phyloP scores from a whole-genome alignment of 345 rosid species.

The Brassica carinata region DNA sequence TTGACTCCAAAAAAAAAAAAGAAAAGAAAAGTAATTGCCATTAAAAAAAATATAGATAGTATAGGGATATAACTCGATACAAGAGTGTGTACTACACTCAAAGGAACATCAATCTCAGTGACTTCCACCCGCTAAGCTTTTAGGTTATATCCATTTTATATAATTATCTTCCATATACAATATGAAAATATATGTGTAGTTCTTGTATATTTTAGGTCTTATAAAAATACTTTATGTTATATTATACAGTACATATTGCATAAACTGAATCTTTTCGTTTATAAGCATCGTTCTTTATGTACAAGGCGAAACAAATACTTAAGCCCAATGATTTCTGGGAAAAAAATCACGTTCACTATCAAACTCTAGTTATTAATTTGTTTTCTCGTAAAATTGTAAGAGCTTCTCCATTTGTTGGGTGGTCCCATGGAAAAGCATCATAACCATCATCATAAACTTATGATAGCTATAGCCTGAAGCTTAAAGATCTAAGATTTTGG shows the following conservation, averaged over 20 bases:
- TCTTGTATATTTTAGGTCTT: slow-evolving; percentile 2
- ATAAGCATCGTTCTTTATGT: slow-evolving; percentile 19
- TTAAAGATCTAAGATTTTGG: slow-evolving; percentile 43
- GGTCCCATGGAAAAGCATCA: slow-evolving; percentile 47
- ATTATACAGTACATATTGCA: neutral
- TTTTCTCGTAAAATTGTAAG: slow-evolving; percentile 30
- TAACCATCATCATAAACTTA: slow-evolving; percentile 33
- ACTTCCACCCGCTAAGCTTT: slow-evolving; percentile 81
- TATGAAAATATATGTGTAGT: neutral
- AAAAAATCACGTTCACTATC: neutral
- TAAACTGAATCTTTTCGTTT: neutral
- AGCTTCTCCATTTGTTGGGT: slow-evolving; percentile 35
- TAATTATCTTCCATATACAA: slow-evolving; percentile 18
- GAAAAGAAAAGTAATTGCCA: neutral
- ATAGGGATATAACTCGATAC: slow-evolving; percentile 27
- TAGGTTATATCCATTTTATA: slow-evolving; percentile 50
- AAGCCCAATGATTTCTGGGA: neutral
- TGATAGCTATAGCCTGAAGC: slow-evolving; percentile 31
- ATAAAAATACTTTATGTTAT: slow-evolving; percentile 4
- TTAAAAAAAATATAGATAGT: slow-evolving; percentile 28
- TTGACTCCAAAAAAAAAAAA: too few relatives aligned
- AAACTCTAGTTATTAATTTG: neutral
- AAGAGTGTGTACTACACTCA: slow-evolving; percentile 87
- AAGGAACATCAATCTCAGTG: slow-evolving; percentile 62
- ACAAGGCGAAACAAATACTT: slow-evolving; percentile 17